phyloP scores from a whole-genome alignment of 2,329 filamentous ascomycete species.

The Stagonosporopsis chrysanthemi region DNA sequence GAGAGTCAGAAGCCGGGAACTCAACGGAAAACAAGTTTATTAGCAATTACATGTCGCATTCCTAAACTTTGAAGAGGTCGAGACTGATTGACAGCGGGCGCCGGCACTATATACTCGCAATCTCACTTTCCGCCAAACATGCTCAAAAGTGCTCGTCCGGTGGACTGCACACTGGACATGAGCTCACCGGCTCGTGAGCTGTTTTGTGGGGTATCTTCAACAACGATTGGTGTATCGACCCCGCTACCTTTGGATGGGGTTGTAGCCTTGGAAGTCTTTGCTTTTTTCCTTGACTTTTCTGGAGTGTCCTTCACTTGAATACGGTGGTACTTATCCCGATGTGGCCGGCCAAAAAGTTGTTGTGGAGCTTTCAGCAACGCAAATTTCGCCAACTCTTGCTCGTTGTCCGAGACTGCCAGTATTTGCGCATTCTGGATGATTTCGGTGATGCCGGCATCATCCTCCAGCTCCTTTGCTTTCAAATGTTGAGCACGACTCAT shows the following conservation, averaged over 20 bases:
- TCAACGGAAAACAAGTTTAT: neutral
- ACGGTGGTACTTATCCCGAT: slow-evolving; percentile 41
- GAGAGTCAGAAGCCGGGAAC: neutral
- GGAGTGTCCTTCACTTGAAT: slow-evolving; percentile 28
- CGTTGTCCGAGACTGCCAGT: slow-evolving; percentile 52
- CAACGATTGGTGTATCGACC: neutral
- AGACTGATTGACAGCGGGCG: neutral
- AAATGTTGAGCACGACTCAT: slow-evolving; percentile 72
- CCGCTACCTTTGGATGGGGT: neutral
- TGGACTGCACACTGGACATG: neutral
- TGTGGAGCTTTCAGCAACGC: slow-evolving; percentile 53
- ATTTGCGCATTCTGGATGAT: slow-evolving; percentile 66
- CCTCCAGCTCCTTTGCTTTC: slow-evolving; percentile 64
- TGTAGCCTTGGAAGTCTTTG: slow-evolving; percentile 14
- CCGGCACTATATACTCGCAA: neutral
- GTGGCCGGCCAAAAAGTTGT: slow-evolving; percentile 54
- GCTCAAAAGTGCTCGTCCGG: slow-evolving; percentile 12
- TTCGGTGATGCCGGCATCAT: slow-evolving; percentile 64
- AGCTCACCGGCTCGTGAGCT: neutral
- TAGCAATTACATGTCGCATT: neutral
- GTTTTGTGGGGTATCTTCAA: neutral
- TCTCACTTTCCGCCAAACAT: slow-evolving; percentile 1
- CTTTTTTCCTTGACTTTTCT: slow-evolving; percentile 31
- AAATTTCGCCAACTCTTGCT: slow-evolving; percentile 46
- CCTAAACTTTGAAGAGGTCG: neutral